A percentile compares a stretch with the other conserved stretches of the same genome.
Evolutionary conservation across 345 rosid genomes (phyloP).

Genomic region (Adansonia digitata): DNA sequence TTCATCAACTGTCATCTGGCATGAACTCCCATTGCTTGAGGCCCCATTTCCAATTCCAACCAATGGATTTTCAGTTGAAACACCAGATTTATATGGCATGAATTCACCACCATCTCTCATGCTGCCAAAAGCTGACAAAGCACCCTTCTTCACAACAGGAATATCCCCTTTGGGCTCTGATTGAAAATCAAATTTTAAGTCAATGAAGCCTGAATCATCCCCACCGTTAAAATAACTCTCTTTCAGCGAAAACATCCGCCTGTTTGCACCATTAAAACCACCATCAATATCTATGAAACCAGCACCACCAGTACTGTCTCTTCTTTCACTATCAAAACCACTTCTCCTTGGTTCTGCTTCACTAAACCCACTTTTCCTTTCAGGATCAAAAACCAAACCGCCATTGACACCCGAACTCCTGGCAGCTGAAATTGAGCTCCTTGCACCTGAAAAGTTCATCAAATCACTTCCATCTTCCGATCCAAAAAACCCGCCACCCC

Average conservation of each 20-base stretch:
- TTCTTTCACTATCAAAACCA: constrained; percentile 37
- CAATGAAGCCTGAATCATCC: constrained; percentile 85
- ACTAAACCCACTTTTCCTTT: constrained; percentile 77
- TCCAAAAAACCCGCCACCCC: constrained; percentile 59
- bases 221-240: constrained; percentile 65
- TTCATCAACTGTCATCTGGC: constrained; percentile 59
- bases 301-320: constrained; percentile 17
- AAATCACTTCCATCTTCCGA: constrained; percentile 67
- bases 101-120: constrained; percentile 39
- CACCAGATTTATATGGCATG: constrained; percentile 26
- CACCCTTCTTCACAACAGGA: constrained; percentile 24
- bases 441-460: constrained; percentile 50
- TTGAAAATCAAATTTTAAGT: constrained; percentile 71
- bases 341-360: constrained; percentile 55
- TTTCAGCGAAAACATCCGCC: constrained; percentile 65
- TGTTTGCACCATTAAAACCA: constrained; percentile 26
- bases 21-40: constrained; percentile 45
- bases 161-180: constrained; percentile 34
- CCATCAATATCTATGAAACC: neutral
- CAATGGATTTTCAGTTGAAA: neutral
- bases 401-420: constrained; percentile 80
- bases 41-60: constrained; percentile 21
- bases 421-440: constrained; percentile 69
- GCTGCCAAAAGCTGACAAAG: constrained; percentile 48
- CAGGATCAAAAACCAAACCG: constrained; percentile 56